A percentile compares a stretch with the other conserved stretches of the same genome.
phyloP scores from a whole-genome alignment of 306 rosid species.

The Alnus rubra region DNA sequence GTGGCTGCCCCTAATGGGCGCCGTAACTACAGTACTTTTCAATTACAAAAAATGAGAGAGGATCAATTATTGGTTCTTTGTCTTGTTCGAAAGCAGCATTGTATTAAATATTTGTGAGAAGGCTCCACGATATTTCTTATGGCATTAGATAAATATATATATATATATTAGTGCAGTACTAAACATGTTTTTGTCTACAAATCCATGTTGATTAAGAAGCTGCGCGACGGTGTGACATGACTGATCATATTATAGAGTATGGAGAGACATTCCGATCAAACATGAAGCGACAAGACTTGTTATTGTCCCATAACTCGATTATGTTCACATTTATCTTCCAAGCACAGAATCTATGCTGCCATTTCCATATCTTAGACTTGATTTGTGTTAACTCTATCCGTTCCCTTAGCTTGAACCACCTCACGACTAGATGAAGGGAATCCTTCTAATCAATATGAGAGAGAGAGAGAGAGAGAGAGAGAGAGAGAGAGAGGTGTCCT shows the following conservation, averaged over 20 bases:
- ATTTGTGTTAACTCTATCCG: not conserved
- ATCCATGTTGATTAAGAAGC: not conserved
- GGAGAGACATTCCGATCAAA: constrained; percentile 21
- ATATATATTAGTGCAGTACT: not conserved
- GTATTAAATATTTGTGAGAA: constrained; percentile 6
- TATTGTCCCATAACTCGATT: constrained; percentile 20
- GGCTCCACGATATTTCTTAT: constrained; percentile 14
- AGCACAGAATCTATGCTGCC: constrained; percentile 27
- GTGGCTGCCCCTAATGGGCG: no score
- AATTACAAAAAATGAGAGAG: not conserved
- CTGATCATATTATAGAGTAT: not conserved
- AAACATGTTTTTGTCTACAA: constrained; percentile 4
- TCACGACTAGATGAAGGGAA: constrained; percentile 33
- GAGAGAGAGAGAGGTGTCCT: constrained; percentile 11
- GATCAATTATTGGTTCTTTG: not conserved
- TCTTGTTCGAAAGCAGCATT: not conserved
- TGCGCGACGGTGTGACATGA: constrained; percentile 17
- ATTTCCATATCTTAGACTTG: constrained; percentile 18
- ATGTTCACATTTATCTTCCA: constrained; percentile 5
- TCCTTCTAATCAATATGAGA: not conserved
- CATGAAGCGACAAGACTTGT: constrained; percentile 24
- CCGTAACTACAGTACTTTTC: no score
- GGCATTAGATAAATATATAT: not conserved
- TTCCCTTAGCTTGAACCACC: constrained; percentile 14
- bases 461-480: constrained; percentile 10